phyloP scores from a whole-genome alignment of 169 alveolate genomes.

The Eimeria sp. region DNA sequence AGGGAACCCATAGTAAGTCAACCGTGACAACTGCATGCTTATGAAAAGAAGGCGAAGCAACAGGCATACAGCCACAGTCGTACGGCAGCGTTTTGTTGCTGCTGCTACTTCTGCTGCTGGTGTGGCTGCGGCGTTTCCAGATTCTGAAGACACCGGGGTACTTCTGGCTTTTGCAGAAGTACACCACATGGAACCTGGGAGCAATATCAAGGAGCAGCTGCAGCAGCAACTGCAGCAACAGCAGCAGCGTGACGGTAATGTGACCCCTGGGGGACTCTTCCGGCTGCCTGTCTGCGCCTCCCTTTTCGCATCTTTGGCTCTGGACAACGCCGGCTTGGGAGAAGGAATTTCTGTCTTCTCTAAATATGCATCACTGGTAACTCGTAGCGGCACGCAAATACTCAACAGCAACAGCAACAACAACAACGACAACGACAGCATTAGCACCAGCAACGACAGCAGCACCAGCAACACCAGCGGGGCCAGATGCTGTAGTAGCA shows the following conservation, averaged over 20 bases:
- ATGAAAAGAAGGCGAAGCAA: not conserved
- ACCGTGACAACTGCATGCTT: not conserved
- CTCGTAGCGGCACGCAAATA: not conserved
- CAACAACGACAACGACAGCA: not conserved
- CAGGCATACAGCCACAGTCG: not conserved
- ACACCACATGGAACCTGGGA: constrained; percentile 51
- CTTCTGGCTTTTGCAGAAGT: constrained; percentile 56
- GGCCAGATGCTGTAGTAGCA: not conserved
- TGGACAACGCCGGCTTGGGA: constrained; percentile 32
- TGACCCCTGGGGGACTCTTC: constrained; percentile 26
- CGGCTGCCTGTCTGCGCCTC: not conserved
- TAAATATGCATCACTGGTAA: constrained; percentile 27
- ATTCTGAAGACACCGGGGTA: constrained; percentile 32
- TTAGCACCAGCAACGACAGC: not conserved
- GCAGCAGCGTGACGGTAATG: not conserved
- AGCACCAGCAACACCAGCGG: not conserved
- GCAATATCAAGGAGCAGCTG: constrained; percentile 41
- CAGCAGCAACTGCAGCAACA: constrained; percentile 38
- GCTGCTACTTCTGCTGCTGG: not conserved
- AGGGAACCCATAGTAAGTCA: no score
- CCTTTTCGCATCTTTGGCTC: constrained; percentile 22
- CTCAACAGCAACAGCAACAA: not conserved
- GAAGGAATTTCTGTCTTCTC: not conserved
- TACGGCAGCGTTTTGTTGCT: not conserved
- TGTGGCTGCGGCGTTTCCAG: not conserved